Conservation (phyloP, 2,329 filamentous ascomycete species). For the Venturia effusa region DNA sequence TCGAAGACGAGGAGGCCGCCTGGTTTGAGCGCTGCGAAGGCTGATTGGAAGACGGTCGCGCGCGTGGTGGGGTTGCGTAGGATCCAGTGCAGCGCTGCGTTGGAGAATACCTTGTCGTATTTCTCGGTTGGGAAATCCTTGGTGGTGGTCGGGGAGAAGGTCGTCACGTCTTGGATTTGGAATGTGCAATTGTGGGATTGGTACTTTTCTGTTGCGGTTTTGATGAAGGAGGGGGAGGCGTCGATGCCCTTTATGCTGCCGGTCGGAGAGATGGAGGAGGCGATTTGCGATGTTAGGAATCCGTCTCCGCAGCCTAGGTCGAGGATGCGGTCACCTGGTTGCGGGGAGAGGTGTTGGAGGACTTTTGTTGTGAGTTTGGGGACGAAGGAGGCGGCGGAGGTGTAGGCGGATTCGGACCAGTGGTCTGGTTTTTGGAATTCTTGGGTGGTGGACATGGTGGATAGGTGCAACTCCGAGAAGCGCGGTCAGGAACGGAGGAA, state of each 20-base stretch:
- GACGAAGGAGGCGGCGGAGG: slow-evolving; percentile 27
- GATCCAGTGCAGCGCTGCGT: slow-evolving; percentile 36
- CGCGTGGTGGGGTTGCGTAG: slow-evolving; percentile 38
- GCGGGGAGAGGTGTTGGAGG: slow-evolving; percentile 24
- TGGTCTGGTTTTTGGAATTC: neutral
- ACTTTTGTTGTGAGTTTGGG: slow-evolving; percentile 29
- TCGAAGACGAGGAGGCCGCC: slow-evolving; percentile 55
- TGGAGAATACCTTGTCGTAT: slow-evolving; percentile 32
- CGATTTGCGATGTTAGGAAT: slow-evolving; percentile 27
- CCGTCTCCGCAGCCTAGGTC: slow-evolving; percentile 32
- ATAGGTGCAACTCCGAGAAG: neutral
- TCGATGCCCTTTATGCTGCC: slow-evolving; percentile 29
- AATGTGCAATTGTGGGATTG: slow-evolving; percentile 18
- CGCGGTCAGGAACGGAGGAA: neutral
- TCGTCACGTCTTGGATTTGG: slow-evolving; percentile 22
- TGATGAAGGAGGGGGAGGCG: slow-evolving; percentile 29
- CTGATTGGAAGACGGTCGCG: slow-evolving; percentile 41
- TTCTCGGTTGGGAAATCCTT: slow-evolving; percentile 12
- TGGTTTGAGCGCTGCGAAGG: slow-evolving; percentile 41
- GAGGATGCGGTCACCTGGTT: slow-evolving; percentile 26
- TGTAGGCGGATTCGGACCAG: neutral
- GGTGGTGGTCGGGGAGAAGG: slow-evolving; percentile 16
- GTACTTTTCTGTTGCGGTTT: slow-evolving; percentile 21
- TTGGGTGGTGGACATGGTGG: neutral
- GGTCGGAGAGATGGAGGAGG: slow-evolving; percentile 15